Evolutionary conservation across 495 filamentous ascomycete genomes (phyloP).

Genomic region (Talaromyces nanjingensis): DNA sequence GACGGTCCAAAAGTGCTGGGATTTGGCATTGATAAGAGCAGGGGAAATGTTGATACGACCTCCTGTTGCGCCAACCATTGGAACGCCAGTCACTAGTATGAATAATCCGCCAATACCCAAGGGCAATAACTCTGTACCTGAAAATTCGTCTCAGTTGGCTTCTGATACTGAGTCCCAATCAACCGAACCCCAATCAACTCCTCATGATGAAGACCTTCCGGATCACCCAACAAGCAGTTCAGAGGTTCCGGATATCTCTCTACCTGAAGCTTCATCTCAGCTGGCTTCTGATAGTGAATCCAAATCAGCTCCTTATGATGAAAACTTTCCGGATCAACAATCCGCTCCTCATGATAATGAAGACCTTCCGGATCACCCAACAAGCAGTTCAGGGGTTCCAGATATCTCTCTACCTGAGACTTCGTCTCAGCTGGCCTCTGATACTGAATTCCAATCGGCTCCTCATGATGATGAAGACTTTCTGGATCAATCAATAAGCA

Average conservation of each 20-base stretch:
- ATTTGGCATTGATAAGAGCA: slow-evolving; percentile 47
- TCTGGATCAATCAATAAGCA: neutral
- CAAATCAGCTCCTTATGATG: neutral
- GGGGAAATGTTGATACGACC: slow-evolving; percentile 30
- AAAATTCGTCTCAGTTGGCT: neutral
- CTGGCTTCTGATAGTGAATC: neutral
- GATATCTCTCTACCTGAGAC: neutral
- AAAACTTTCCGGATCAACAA: neutral
- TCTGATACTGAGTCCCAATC: neutral
- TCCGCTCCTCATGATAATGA: neutral
- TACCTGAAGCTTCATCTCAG: neutral
- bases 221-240: too few relatives aligned
- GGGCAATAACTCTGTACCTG: neutral
- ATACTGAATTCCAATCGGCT: neutral
- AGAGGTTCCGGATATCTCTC: neutral
- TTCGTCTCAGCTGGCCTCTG: neutral
- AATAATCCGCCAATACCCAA: neutral
- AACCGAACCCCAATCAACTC: neutral
- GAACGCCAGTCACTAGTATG: neutral
- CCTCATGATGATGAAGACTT: neutral
- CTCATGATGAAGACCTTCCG: neutral
- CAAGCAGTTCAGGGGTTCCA: too few relatives aligned
- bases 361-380: too few relatives aligned
- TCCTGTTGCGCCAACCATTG: slow-evolving; percentile 10
- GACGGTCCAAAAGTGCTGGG: slow-evolving; percentile 60